phyloP scores from a whole-genome alignment of 192 early-diverging fungal genomes.

The Coemansia sp. region DNA sequence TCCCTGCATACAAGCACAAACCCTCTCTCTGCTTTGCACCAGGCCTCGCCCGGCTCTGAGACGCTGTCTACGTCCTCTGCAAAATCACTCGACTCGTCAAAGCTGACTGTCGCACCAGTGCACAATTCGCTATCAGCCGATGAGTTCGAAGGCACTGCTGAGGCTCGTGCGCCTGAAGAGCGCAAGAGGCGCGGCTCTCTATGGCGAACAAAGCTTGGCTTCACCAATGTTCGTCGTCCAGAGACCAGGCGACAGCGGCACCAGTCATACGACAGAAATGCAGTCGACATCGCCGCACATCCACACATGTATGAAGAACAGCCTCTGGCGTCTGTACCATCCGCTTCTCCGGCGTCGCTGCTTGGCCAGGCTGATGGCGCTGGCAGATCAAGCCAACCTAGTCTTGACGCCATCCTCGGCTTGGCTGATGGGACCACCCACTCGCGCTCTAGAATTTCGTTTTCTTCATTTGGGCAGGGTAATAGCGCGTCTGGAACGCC shows the following conservation, averaged over 20 bases:
- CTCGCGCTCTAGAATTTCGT: conserved; percentile 8
- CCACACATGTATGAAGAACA: conserved; percentile 38
- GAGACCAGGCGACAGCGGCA: conserved; percentile 44
- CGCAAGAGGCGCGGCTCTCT: conserved; percentile 39
- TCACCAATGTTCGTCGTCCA: conserved; percentile 45
- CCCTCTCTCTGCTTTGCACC: neutral
- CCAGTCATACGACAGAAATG: conserved; percentile 45
- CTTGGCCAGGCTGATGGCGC: conserved; percentile 10
- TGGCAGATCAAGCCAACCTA: conserved; percentile 15
- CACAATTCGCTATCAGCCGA: neutral
- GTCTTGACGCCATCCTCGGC: conserved; percentile 19
- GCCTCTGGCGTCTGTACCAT: conserved; percentile 42
- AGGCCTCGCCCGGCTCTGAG: conserved; percentile 1
- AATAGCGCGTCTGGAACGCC: neutral
- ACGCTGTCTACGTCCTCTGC: neutral
- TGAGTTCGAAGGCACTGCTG: conserved; percentile 9
- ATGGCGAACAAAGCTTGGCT: conserved; percentile 51
- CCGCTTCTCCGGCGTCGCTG: conserved; percentile 27
- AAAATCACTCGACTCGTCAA: neutral
- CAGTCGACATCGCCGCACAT: conserved; percentile 42
- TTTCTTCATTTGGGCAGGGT: neutral
- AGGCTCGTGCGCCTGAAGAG: conserved; percentile 13
- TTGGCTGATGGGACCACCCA: conserved; percentile 13
- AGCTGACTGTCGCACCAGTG: neutral
- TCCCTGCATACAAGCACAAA: neutral